Evolutionary conservation across 345 rosid species (phyloP), one percentile per base, ranked within the genome.

Genomic region (Syzygium jambos): DNA sequence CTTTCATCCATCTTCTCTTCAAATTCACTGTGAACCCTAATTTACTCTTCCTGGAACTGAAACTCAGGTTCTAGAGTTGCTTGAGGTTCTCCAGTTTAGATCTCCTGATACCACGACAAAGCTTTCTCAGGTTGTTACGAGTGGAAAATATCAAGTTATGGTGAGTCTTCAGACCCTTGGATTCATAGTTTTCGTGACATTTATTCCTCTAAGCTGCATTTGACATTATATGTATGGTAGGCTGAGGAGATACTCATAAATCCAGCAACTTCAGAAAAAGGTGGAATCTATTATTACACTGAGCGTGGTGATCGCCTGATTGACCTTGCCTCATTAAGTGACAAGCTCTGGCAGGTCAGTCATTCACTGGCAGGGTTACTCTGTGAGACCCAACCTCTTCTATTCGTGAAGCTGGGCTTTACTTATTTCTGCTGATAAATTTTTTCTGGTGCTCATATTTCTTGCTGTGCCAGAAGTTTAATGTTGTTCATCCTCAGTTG

Each of bases 301-400:
- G 98, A 96, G 92, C 98, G 99, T 52, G 99, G 97, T 83, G 99
- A 97, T 90, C 98, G 98, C 85, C 91, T 96, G 61, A 94, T 97
- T 90, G 99, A 96, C 89, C 94, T 96, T 54, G 89, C 96, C 89
- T 92, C 96, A 84, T 94, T 96, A 86, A 92, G 96, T 51, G 93
- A 94, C 89, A 96, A 92, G 89, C 96, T 97, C 86, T 96, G 96
- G 96, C 95, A 95, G 99, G 99, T 96, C 87, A 88, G 90, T 91
- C n/a, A 46, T 57, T 59, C 22, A 68, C 78, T 65, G 82, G 53
- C 77, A 21, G 54, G 23, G 68, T 27, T 27, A 30, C 27, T 52
- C 38, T 38, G 9, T 85, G 51, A 57, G 46, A 73, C 14, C 46
- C 46, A 34, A 73, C 80, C 49, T 17, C 80, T 73, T 73, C 25